phyloP scores from a whole-genome alignment of 768 basidiomycete genomes.

The Scleroderma citrinum region DNA sequence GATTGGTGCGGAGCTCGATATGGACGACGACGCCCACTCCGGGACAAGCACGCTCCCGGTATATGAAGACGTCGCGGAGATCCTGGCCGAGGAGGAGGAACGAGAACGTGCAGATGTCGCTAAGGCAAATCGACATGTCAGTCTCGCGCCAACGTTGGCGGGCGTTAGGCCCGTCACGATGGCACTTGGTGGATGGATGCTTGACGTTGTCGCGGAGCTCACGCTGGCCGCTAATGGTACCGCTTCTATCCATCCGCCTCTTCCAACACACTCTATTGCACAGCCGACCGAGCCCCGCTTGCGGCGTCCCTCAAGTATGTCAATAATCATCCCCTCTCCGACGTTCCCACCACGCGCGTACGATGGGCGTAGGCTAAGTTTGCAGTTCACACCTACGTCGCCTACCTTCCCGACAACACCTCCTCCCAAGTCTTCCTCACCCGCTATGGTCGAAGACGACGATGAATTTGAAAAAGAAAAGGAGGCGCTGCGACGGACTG shows the following conservation, averaged over 20 bases:
- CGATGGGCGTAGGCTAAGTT: constrained; percentile 35
- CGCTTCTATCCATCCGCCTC: constrained; percentile 15
- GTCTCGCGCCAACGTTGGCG: constrained; percentile 30
- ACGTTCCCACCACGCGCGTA: constrained; percentile 26
- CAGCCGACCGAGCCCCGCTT: constrained; percentile 8
- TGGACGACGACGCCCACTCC: constrained; percentile 22
- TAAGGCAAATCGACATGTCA: constrained; percentile 35
- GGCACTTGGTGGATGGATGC: constrained; percentile 73
- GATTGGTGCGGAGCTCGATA: constrained; percentile 49
- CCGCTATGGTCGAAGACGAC: constrained; percentile 30
- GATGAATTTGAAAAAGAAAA: constrained; percentile 43
- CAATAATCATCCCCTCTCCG: constrained; percentile 33
- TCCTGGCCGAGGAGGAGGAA: constrained; percentile 16
- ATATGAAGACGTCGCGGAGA: constrained; percentile 39
- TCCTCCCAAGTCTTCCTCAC: background rate
- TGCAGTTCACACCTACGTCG: constrained; percentile 62
- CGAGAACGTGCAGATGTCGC: constrained; percentile 27
- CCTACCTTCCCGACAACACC: constrained; percentile 30
- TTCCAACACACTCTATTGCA: constrained; percentile 15
- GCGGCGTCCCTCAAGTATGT: constrained; percentile 27
- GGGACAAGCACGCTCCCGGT: constrained; percentile 14
- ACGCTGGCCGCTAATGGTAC: constrained; percentile 28
- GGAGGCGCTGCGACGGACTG: constrained; percentile 34
- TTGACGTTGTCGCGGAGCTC: constrained; percentile 68
- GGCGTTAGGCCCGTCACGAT: constrained; percentile 48